phyloP scores from a whole-genome alignment of 2,329 filamentous ascomycete species.

The Zarea fungicola region DNA sequence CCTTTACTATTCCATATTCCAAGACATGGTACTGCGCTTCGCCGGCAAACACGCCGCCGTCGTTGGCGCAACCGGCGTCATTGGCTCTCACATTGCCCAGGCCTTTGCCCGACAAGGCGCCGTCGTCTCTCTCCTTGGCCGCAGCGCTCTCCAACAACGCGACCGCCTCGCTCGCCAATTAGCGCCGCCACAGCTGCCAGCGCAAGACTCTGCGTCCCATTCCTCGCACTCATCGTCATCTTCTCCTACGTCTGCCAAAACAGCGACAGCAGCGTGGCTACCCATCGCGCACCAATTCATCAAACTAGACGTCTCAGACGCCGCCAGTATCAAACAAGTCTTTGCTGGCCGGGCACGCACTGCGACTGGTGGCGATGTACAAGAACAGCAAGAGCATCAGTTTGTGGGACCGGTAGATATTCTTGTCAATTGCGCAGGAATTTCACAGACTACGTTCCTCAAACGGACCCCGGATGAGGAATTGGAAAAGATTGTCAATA shows the following conservation, averaged over 20 bases:
- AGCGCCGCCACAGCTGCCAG: conserved; percentile 19
- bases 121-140: conserved; percentile 55
- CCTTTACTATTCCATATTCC: background rate
- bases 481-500: conserved; percentile 56
- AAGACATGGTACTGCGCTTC: conserved; percentile 30
- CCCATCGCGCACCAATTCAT: conserved; percentile 30
- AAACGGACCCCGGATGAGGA: conserved; percentile 44
- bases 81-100: conserved; percentile 62
- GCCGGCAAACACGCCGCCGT: conserved; percentile 52
- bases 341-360: conserved; percentile 19
- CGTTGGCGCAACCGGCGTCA: conserved; percentile 66
- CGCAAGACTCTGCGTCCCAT: background rate
- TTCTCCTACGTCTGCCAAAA: too few species aligned
- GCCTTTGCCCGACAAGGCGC: conserved; percentile 61
- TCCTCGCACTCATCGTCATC: background rate
- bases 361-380: background rate
- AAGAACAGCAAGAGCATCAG: background rate
- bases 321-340: conserved; percentile 24
- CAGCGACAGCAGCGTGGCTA: too few species aligned
- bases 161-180: conserved; percentile 33
- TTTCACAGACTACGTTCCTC: conserved; percentile 62
- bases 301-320: conserved; percentile 27
- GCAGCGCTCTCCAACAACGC: conserved; percentile 43
- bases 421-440: conserved; percentile 75
- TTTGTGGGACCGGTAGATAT: conserved; percentile 42